phyloP scores from a whole-genome alignment of 768 basidiomycete species.

The Lepiota brunneoincarnata region DNA sequence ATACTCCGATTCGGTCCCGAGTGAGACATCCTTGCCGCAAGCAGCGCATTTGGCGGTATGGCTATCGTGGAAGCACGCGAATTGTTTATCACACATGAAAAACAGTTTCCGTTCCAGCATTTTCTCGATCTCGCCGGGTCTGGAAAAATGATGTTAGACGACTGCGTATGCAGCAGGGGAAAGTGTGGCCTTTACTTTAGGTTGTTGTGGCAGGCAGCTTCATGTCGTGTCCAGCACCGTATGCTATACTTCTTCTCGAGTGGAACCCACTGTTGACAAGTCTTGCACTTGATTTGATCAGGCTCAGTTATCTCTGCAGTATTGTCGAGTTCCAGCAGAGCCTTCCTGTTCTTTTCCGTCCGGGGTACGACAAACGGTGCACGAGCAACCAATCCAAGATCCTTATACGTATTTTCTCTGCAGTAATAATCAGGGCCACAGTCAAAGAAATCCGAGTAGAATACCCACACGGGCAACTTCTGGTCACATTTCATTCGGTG shows the following conservation, averaged over 20 bases:
- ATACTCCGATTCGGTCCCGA: conserved; percentile 54
- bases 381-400: conserved; percentile 19
- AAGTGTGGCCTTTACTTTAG: conserved; percentile 31
- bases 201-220: conserved; percentile 39
- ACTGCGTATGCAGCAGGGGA: conserved; percentile 1
- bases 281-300: conserved; percentile 53
- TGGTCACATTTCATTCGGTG: conserved; percentile 57
- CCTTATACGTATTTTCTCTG: conserved; percentile 9
- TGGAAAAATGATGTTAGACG: conserved; percentile 18
- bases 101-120: conserved; percentile 59
- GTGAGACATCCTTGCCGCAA: conserved; percentile 43
- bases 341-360: conserved; percentile 44
- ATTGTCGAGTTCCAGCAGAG: conserved; percentile 49
- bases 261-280: conserved; percentile 63
- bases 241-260: conserved; percentile 46
- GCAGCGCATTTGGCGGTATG: conserved; percentile 46
- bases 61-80: conserved; percentile 39
- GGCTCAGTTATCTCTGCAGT: conserved; percentile 47
- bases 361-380: conserved; percentile 26
- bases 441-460: conserved; percentile 13
- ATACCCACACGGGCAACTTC: conserved; percentile 23
- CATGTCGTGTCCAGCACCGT: conserved; percentile 55
- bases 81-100: conserved; percentile 65
- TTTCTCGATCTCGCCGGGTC: conserved; percentile 58
- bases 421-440: conserved; percentile 18